Base-by-base conservation (phyloP, 371 early-diverging fungal genomes). In the Nematocida displodere region DNA sequence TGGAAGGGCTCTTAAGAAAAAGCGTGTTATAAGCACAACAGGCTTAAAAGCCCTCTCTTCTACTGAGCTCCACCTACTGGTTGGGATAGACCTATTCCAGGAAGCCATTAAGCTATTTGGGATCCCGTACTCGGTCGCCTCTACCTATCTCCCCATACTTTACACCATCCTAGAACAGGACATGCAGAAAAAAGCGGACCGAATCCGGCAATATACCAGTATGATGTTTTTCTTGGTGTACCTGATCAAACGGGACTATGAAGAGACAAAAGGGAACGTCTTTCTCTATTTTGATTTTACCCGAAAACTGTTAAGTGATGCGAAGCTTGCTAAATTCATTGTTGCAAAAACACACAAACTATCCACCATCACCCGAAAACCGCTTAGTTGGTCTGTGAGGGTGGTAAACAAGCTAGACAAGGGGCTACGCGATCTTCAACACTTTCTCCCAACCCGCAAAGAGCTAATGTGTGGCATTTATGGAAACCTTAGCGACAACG, bases 171-270 rank as follows among this genome's bases (percentile, higher is more conserved):
- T 31, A 28, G 36, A 39, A 8, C 11, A 28, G 11, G 24, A 17
- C 26, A 22, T 26, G 8, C 29, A 13, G 26, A 34, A 53, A 34
- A 53, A 53, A 53, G 54, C 13, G 11, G 11, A 11, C 8, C 11
- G 17, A 29, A 34, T 22, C 34, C 22, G 46, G 20, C 24, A 31
- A 15, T 67, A 54, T 34, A 55, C 29, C 2, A 47, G 31, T 36
- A 34, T 55, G 15, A 37, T 37, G 42, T 29, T 39, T 22, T 8
- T 56, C 7, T 26, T 71, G n/a, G 13, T 48, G 29, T 71, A 56
- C 24, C 15, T 71, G 24, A 56, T 71, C 20, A 71, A 71, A 54
- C 4, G 75, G 31, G 75, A 71, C 7, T 13, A 29, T 22, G 75
- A 71, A 28, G 50, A 61, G 50, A 61, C 58, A 49, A 46, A 54